Evolutionary conservation across 192 early-diverging fungal genomes (phyloP), one percentile per base, ranked within the genome.

Genomic region (Entomortierella chlamydospora): DNA sequence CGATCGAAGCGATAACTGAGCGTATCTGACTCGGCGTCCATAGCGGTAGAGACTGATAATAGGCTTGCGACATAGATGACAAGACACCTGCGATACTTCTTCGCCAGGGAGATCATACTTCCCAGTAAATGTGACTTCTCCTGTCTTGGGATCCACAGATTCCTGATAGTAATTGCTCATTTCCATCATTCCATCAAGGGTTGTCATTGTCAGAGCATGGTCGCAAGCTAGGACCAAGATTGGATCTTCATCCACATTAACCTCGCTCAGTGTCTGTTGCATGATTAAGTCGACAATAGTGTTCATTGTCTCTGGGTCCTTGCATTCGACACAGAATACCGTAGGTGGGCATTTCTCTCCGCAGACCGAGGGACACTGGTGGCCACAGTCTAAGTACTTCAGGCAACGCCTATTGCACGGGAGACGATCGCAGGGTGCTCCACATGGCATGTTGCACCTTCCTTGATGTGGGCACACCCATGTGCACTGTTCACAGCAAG

Each of bases 401-500:
- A 50, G 55, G 56, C 90, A 91, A 23, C 87, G 68, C 43, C 64
- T 29, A 60, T 87, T 83, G 42, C 90, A 91, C 0, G 90, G 90
- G 15, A 90, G 72, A 37, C 88, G 81, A 42, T 66, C 67, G 33
- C 90, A 91, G 11, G 89, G 89, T 20, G 74, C 83, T 30, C 88
- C 89, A 43, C 89, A 90, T 11, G 81, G 77, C 41, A 88, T 59
- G 2, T 49, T 25, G 70, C 89, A 90, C 5, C 20, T 17, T 0
- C 83, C 85, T 52, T 83, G 52, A 55, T 90, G 89, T 25, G 63
- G 29, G 58, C 89, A 90, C 5, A 45, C n/a, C 89, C 89, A 90
- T 1, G 53, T 56, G 52, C 89, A 90, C 1, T 6, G 30, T 39
- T 82, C 73, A 31, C 82, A 58, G 67, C 89, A 90, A 13, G 82